These are phyloP conservation scores for Rhizopus stolonifer DNA, from an alignment of 371 early-diverging fungal genomes.

Conservation along the genomic window DNA sequence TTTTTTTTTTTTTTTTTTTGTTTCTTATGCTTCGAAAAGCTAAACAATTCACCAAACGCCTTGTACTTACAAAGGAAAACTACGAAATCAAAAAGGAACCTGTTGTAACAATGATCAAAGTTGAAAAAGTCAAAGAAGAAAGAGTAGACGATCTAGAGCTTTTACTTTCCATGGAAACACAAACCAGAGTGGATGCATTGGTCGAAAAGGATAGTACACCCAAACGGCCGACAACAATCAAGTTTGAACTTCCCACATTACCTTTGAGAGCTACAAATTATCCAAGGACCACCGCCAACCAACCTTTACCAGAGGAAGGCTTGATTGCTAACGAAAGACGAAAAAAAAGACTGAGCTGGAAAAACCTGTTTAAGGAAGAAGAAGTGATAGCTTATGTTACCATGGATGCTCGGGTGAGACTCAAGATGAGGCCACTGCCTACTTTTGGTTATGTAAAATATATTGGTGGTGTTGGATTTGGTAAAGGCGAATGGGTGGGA, in stretches of 20 bases:
- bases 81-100: too few relatives aligned
- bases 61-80: too few relatives aligned
- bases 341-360: constrained; percentile 18
- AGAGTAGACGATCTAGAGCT: constrained; percentile 18
- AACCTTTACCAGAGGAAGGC: constrained; percentile 25
- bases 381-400: constrained; percentile 14
- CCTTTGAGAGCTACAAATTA: constrained; percentile 17
- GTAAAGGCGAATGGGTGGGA: constrained; percentile 35
- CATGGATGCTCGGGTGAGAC: constrained; percentile 20
- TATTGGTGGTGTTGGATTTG: constrained; percentile 35
- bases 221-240: constrained; percentile 19
- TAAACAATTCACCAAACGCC: too few relatives aligned
- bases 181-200: constrained; percentile 22
- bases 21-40: too few relatives aligned
- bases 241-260: constrained; percentile 30
- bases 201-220: constrained; percentile 7
- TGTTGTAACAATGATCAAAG: too few relatives aligned
- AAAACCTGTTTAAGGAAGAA: constrained; percentile 18
- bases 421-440: constrained; percentile 25
- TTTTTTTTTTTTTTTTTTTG: too few relatives aligned
- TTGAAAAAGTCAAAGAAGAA: background rate
- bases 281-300: constrained; percentile 19
- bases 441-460: constrained; percentile 32
- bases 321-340: constrained; percentile 13
- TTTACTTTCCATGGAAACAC: constrained; percentile 25